Conservation (phyloP, 1,284 basidiomycete genomes). For the Cutaneotrichosporon cutaneum region DNA sequence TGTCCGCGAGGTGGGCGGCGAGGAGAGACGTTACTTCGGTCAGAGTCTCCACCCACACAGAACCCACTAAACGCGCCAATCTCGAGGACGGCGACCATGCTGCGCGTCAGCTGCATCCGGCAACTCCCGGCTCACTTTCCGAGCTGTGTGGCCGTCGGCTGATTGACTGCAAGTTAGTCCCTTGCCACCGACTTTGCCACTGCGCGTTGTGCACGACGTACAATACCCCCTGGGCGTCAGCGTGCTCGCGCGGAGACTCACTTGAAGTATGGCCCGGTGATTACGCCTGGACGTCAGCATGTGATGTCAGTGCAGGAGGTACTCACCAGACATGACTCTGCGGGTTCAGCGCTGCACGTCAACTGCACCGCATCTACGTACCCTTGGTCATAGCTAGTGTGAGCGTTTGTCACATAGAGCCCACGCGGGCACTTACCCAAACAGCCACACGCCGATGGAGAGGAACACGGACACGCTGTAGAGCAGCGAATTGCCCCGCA, state of each 20-base stretch:
- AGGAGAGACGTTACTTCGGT: conserved; percentile 78
- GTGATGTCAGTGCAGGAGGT: neutral
- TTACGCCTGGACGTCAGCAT: conserved; percentile 62
- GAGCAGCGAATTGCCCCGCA: conserved; percentile 68
- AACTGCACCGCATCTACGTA: conserved; percentile 45
- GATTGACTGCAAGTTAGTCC: conserved; percentile 57
- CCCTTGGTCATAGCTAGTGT: conserved; percentile 77
- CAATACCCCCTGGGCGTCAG: conserved; percentile 35
- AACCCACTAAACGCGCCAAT: conserved; percentile 82
- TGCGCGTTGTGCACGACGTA: conserved; percentile 14
- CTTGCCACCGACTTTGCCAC: neutral
- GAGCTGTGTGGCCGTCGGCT: conserved; percentile 63
- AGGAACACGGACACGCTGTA: conserved; percentile 41
- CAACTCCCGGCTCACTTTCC: conserved; percentile 46
- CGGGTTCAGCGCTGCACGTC: neutral
- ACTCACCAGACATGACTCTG: conserved; percentile 50
- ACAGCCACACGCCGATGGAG: conserved; percentile 59
- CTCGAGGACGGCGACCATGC: conserved; percentile 90
- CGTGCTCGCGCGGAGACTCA: conserved; percentile 21
- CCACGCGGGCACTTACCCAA: conserved; percentile 58
- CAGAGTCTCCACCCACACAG: neutral
- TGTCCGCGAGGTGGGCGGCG: conserved; percentile 83
- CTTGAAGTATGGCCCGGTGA: conserved; percentile 88
- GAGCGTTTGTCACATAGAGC: conserved; percentile 8
- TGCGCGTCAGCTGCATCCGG: conserved; percentile 55